These are phyloP conservation scores for Trametes gibbosa DNA, from an alignment of 768 basidiomycete genomes.

Conservation along the genomic window DNA sequence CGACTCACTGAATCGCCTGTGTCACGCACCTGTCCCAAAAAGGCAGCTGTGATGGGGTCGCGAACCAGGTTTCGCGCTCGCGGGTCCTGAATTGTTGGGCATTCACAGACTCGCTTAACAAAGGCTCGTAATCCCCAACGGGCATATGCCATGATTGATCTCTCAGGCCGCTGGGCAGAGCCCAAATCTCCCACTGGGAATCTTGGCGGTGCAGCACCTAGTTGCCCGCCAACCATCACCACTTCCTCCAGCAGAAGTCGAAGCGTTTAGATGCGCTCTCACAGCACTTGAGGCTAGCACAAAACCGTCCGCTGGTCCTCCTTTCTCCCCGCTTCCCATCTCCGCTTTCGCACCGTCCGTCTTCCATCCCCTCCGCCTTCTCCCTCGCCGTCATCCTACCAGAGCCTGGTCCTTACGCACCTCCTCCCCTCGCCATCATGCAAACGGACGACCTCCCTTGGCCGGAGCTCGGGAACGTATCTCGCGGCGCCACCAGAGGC, in stretches of 20 bases:
- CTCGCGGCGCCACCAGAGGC: constrained; percentile 77
- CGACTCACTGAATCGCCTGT: constrained; percentile 14
- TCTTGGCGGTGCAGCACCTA: constrained; percentile 18
- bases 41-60: constrained; percentile 13
- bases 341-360: constrained; percentile 19
- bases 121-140: constrained; percentile 9
- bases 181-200: constrained; percentile 3
- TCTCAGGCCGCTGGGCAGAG: constrained; percentile 3
- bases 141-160: constrained; percentile 20
- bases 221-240: constrained; percentile 20
- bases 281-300: constrained; percentile 16
- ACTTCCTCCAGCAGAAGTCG: constrained; percentile 14
- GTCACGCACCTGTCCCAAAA: constrained; percentile 4
- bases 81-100: constrained; percentile 12
- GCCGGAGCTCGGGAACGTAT: constrained; percentile 85
- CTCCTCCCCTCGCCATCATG: constrained; percentile 30
- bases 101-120: constrained; percentile 18
- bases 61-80: constrained; percentile 13
- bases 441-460: constrained; percentile 76
- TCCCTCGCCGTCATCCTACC: constrained; percentile 11
- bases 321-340: constrained; percentile 15
- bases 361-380: constrained; percentile 17
- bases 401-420: constrained; percentile 5
- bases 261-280: constrained; percentile 19
- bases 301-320: constrained; percentile 12